Percentiles rank a stretch among this genome's conserved stretches.
These are phyloP conservation scores for Blastocystis sp. DNA, from an alignment of 352 stramenopile species.

Conservation along the genomic window DNA sequence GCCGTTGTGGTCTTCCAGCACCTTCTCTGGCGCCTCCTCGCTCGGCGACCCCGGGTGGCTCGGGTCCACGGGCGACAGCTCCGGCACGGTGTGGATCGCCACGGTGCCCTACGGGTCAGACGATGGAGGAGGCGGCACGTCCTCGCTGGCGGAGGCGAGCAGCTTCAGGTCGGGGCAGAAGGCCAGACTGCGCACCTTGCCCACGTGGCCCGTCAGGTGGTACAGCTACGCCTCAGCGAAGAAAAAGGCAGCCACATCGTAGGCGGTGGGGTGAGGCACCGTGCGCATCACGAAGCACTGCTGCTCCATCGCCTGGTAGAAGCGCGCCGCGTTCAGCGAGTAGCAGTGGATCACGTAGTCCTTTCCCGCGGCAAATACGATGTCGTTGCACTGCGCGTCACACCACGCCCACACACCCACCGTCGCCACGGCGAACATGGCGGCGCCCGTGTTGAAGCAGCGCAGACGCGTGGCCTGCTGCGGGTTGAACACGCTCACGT, in stretches of 20 bases:
- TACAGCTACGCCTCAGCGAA: not conserved
- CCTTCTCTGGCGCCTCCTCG: not conserved
- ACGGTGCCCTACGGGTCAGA: constrained; percentile 45
- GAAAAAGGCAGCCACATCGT: constrained; percentile 11
- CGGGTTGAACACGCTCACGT: constrained; percentile 32
- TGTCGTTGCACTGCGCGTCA: constrained; percentile 36
- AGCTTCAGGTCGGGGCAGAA: not conserved
- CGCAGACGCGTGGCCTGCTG: not conserved
- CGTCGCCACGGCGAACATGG: constrained; percentile 38
- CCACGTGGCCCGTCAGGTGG: constrained; percentile 12
- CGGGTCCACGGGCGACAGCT: not conserved
- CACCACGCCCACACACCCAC: not conserved
- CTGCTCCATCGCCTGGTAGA: constrained; percentile 57
- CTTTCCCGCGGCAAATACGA: constrained; percentile 62
- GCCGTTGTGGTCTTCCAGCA: constrained; percentile 18
- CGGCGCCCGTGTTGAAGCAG: not conserved
- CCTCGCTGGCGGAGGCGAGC: constrained; percentile 30
- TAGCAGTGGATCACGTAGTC: constrained; percentile 59
- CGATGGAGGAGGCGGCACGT: not conserved
- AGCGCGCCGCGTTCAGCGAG: constrained; percentile 12
- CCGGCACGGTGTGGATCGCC: constrained; percentile 11
- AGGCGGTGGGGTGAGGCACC: not conserved
- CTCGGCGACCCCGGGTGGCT: not conserved
- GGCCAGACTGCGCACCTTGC: constrained; percentile 37
- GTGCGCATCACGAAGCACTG: not conserved